Evolutionary conservation across 1,284 basidiomycete genomes (phyloP).

Genomic region (Ceraceosorus guamensis): DNA sequence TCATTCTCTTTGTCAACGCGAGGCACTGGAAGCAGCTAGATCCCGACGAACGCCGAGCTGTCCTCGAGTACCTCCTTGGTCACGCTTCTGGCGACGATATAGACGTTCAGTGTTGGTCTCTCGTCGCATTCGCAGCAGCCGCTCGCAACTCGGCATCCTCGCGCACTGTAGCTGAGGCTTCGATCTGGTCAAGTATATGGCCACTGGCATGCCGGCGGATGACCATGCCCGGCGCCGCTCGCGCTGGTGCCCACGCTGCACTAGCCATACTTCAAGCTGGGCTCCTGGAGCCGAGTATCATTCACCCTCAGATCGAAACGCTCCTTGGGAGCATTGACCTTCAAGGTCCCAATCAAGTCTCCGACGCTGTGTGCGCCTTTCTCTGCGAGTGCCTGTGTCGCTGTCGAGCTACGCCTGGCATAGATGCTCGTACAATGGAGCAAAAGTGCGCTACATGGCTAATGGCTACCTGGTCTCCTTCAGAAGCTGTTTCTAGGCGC

Average conservation of each 20-base stretch:
- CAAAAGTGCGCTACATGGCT: constrained; percentile 79
- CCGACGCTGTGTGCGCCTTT: constrained; percentile 77
- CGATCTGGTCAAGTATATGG: constrained; percentile 71
- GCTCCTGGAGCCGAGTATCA: constrained; percentile 56
- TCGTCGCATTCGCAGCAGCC: constrained; percentile 67
- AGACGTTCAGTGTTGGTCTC: constrained; percentile 69
- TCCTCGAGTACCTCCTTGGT: constrained; percentile 58
- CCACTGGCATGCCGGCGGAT: constrained; percentile 68
- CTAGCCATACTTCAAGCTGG: constrained; percentile 53
- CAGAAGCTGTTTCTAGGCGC: constrained; percentile 46
- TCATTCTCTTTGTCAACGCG: constrained; percentile 74
- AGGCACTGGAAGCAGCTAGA: constrained; percentile 64
- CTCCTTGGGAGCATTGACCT: constrained; percentile 72
- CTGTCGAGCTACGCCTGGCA: too few relatives aligned
- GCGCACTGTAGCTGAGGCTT: constrained; percentile 23
- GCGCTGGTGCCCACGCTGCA: constrained; percentile 69
- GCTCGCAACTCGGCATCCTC: constrained; percentile 9
- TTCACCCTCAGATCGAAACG: constrained; percentile 65
- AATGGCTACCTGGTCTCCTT: constrained; percentile 62
- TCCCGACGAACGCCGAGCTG: constrained; percentile 55
- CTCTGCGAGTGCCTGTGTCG: constrained; percentile 50
- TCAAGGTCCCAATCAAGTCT: constrained; percentile 74
- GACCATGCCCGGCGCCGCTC: constrained; percentile 52
- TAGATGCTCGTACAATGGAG: constrained; percentile 62
- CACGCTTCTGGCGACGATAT: constrained; percentile 63